phyloP scores from a whole-genome alignment of 73 alveolate species.

The Breviolum minutum region DNA sequence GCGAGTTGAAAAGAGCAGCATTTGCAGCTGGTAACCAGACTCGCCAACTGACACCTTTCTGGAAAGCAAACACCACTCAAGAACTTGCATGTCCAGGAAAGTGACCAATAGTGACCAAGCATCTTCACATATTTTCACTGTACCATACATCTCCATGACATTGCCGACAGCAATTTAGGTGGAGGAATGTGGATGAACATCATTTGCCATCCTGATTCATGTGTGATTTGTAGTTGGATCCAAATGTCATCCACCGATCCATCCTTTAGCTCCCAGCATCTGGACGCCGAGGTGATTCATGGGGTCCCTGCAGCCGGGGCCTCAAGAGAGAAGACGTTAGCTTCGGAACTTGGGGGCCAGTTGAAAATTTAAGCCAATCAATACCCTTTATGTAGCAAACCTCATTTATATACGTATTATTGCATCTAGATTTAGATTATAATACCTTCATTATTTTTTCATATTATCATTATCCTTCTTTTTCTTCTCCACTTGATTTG shows the following conservation, averaged over 20 bases:
- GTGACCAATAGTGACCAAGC: too few relatives aligned
- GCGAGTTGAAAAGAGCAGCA: too few relatives aligned
- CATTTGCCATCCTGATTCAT: neutral
- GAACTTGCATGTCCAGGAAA: too few relatives aligned
- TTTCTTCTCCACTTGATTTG: too few relatives aligned
- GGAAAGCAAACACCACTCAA: too few relatives aligned
- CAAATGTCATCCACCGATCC: neutral
- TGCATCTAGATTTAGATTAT: too few relatives aligned
- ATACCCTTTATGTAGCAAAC: neutral
- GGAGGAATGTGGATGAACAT: neutral
- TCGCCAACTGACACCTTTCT: too few relatives aligned
- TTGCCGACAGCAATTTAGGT: neutral
- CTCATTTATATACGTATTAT: neutral
- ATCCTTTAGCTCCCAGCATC: neutral
- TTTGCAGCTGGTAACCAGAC: too few relatives aligned
- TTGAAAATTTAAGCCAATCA: neutral
- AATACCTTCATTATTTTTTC: too few relatives aligned
- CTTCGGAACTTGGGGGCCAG: neutral
- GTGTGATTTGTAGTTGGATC: neutral
- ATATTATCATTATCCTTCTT: too few relatives aligned
- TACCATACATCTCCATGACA: neutral
- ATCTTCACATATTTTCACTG: too few relatives aligned
- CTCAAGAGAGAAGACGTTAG: neutral
- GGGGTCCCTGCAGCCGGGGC: constrained; percentile 45
- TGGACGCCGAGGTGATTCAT: constrained; percentile 44